phyloP scores from a whole-genome alignment of 768 basidiomycete genomes.

The Pleurotus sapidus region DNA sequence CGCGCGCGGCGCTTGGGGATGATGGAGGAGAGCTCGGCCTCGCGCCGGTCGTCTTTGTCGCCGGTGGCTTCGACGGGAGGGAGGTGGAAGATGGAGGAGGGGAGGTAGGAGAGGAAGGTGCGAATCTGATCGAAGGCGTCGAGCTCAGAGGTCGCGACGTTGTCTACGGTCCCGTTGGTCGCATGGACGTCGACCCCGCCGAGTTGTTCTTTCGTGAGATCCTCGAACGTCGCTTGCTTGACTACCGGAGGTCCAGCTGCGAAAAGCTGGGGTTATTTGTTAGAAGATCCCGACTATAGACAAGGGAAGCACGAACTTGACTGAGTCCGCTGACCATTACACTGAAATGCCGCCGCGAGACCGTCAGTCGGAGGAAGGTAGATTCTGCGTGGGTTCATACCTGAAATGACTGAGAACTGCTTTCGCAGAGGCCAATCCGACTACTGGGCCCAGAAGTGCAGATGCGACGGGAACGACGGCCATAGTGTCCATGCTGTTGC shows the following conservation, averaged over 20 bases:
- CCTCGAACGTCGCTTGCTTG: constrained; percentile 33
- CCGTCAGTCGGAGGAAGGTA: neutral
- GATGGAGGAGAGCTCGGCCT: constrained; percentile 31
- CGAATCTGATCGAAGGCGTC: constrained; percentile 35
- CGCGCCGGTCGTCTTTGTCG: constrained; percentile 26
- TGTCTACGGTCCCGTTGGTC: constrained; percentile 34
- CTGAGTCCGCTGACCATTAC: constrained; percentile 41
- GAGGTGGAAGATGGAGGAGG: constrained; percentile 34
- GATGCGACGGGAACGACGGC: constrained; percentile 35
- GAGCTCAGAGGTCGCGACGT: constrained; percentile 30
- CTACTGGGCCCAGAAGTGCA: constrained; percentile 36
- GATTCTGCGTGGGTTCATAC: constrained; percentile 12
- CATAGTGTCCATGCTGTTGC: constrained; percentile 34
- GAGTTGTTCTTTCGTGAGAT: constrained; percentile 30
- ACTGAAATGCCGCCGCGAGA: constrained; percentile 12
- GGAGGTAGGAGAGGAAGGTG: constrained; percentile 34
- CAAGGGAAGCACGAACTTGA: constrained; percentile 13
- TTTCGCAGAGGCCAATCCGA: constrained; percentile 38
- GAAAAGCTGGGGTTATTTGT: constrained; percentile 18
- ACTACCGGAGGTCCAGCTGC: constrained; percentile 34
- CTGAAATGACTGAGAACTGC: constrained; percentile 35
- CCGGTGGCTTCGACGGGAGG: constrained; percentile 23
- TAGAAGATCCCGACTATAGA: no score
- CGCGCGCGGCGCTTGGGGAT: constrained; percentile 32
- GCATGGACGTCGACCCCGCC: constrained; percentile 36